Evolutionary conservation across 768 basidiomycete genomes (phyloP).

Genomic region (Rhizopogon rudus): DNA sequence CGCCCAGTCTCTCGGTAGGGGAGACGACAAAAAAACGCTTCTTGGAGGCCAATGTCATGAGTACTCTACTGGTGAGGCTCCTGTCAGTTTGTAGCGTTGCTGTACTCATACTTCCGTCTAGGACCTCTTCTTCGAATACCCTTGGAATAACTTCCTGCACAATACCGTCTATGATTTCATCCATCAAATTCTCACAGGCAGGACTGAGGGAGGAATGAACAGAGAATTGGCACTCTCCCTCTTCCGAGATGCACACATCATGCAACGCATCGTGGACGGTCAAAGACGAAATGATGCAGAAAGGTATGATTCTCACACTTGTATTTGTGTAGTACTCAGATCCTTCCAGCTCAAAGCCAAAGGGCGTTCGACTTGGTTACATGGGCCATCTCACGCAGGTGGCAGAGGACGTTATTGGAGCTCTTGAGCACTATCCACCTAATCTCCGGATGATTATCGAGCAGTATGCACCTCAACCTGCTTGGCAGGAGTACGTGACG

Average conservation of each 20-base stretch:
- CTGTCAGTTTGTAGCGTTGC: neutral
- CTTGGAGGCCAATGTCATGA: constrained; percentile 66
- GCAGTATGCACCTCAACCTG: constrained; percentile 64
- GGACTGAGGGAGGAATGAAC: constrained; percentile 77
- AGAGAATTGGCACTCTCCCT: constrained; percentile 78
- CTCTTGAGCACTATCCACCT: constrained; percentile 81
- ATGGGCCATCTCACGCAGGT: constrained; percentile 98
- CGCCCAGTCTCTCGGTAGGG: constrained; percentile 53
- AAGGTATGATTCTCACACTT: constrained; percentile 41
- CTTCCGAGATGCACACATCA: constrained; percentile 80
- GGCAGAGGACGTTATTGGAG: constrained; percentile 89
- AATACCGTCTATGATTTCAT: constrained; percentile 94
- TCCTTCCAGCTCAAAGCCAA: constrained; percentile 54
- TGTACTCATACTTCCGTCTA: constrained; percentile 23
- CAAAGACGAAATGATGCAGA: constrained; percentile 76
- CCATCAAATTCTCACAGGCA: constrained; percentile 91
- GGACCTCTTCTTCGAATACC: constrained; percentile 95
- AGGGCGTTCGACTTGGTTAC: constrained; percentile 81
- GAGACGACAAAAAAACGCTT: constrained; percentile 79
- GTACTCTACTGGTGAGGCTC: constrained; percentile 67
- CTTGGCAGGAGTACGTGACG: constrained; percentile 89
- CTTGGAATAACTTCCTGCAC: constrained; percentile 97
- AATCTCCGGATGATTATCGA: constrained; percentile 66
- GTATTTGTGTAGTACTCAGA: constrained; percentile 3
- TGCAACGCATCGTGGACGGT: constrained; percentile 84